Base-by-base conservation (phyloP, 176 grass and related monocot genomes). In the Calamus simplicifolius region DNA sequence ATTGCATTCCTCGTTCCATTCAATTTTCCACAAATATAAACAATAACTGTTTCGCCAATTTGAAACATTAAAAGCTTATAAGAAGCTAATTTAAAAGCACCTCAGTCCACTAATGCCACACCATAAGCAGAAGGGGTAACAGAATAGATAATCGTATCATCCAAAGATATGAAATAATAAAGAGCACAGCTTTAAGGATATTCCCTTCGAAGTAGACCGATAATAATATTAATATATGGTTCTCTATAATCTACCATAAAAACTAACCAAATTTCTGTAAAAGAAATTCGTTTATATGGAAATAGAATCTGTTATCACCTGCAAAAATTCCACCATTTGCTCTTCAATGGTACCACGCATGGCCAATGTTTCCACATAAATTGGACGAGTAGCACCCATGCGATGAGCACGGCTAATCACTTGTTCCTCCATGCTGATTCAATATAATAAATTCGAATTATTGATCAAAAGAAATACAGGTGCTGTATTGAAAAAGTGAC, bases 291-390 rank as follows among this genome's bases (percentile, higher is more conserved):
- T 6, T 12, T 8, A 54, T 13, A 31, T 30, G 4, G 10, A 27
- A 29, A 56, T 62, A 51, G 18, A 17, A 66, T 27, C 5, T 16
- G 29, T 27, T 71, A 75, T 58, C 50, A 88, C 87, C 87, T 91
- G 78, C 26, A 97, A 58, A 74, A 97, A 89, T 52, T 80, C 58
- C 27, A 97, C 52, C 92, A 91, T 97, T 82, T 97, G 92, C 62
- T 97, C 92, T 69, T 97, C 92, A 68, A 97, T 87, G 27, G 92
- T 91, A 48, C 92, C 92, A 64, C 69, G 72, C 92, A 97, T 97
- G 43, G 84, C 81, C 69, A 97, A 66, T 6, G 87, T 97, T 76
- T 97, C 87, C 0, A 97, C 92, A 69, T 85, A 68, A 69, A 97
- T 91, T 8, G 87, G 87, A 69, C 84, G 92, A 52, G 78, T 91